These are phyloP conservation scores for Vitis amurensis DNA, from an alignment of 164 flowering plant genomes.

Conservation along the genomic window DNA sequence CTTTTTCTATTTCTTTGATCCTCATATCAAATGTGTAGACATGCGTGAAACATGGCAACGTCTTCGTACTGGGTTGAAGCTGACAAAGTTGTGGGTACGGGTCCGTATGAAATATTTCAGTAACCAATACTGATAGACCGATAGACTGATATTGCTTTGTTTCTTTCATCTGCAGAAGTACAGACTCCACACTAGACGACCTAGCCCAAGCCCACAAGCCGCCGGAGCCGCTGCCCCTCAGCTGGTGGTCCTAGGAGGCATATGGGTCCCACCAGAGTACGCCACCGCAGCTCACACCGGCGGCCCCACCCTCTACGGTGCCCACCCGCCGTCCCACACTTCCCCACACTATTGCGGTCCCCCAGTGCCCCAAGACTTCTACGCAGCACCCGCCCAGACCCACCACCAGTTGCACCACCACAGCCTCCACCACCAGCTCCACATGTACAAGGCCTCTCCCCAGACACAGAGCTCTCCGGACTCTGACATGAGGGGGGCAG, in stretches of 20 bases:
- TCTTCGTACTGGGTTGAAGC: not conserved
- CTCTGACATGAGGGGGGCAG: constrained; percentile 44
- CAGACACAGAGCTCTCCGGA: constrained; percentile 65
- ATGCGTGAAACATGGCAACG: constrained; percentile 5
- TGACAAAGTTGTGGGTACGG: not conserved
- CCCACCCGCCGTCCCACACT: constrained; percentile 50
- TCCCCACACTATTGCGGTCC: constrained; percentile 53
- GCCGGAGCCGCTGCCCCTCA: constrained; percentile 62
- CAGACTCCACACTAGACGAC: constrained; percentile 93
- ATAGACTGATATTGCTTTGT: not conserved
- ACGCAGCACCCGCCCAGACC: constrained; percentile 23
- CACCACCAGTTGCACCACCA: constrained; percentile 47
- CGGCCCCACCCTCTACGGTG: constrained; percentile 53
- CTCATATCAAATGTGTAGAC: not conserved
- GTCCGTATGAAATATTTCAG: too few relatives aligned
- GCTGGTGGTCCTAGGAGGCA: constrained; percentile 90
- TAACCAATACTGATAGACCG: too few relatives aligned
- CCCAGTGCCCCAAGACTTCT: constrained; percentile 43
- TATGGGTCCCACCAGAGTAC: constrained; percentile 97
- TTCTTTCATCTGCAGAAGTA: constrained; percentile 62
- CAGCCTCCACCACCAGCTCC: constrained; percentile 52
- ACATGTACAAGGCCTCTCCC: constrained; percentile 48
- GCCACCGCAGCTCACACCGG: constrained; percentile 57
- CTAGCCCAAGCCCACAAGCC: constrained; percentile 80
- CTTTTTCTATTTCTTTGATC: too few relatives aligned